Evolutionary conservation across 2,329 filamentous ascomycete genomes (phyloP).

Genomic region (Ophiostoma himal-ulmi): DNA sequence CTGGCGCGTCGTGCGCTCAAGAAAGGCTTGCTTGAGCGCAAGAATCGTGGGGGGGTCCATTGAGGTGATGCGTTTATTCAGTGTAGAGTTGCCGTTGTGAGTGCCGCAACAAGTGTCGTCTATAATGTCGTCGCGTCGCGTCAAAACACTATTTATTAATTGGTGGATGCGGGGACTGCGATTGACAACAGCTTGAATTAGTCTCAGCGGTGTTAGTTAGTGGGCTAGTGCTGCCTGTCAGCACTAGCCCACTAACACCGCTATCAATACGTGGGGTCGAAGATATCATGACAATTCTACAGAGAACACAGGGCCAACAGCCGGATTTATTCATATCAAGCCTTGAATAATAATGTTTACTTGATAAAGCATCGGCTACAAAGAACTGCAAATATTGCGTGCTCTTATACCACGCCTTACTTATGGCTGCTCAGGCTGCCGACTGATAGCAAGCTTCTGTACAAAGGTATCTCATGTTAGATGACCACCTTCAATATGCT

Average conservation of each 20-base stretch:
- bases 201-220: neutral
- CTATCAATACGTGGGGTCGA: neutral
- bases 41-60: constrained; percentile 49
- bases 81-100: neutral
- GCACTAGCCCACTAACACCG: neutral
- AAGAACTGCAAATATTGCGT: no score
- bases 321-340: no score
- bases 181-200: neutral
- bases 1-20: constrained; percentile 56
- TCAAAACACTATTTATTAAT: neutral
- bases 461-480: no score
- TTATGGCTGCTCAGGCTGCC: no score
- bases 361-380: no score
- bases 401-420: no score
- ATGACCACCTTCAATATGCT: no score
- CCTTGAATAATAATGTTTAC: no score
- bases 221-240: neutral
- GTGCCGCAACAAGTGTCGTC: neutral
- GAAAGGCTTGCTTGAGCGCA: constrained; percentile 59
- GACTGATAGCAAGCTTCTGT: no score
- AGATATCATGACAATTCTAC: no score
- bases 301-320: no score
- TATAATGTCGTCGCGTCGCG: neutral
- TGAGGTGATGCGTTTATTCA: no score
- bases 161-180: neutral